Evolutionary conservation across 78 protist species (phyloP).

Genomic region (Tieghemostelium lacteum): DNA sequence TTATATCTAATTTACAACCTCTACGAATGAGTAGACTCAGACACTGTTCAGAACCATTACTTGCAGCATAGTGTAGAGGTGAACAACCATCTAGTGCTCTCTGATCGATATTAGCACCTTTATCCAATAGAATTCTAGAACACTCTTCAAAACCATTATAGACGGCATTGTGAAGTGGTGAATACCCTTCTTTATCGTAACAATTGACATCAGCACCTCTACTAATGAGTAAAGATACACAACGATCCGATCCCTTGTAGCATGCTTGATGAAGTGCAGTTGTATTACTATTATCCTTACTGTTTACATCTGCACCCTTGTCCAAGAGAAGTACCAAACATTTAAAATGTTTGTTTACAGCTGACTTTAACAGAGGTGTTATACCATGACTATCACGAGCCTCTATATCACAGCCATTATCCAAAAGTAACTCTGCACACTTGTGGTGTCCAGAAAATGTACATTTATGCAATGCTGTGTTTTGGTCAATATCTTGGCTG

Average conservation of each 20-base stretch:
- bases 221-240: slow-evolving; percentile 31
- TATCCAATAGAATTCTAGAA: slow-evolving; percentile 63
- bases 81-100: slow-evolving; percentile 69
- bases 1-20: slow-evolving; percentile 65
- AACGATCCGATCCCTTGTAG: slow-evolving; percentile 79
- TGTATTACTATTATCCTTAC: slow-evolving; percentile 45
- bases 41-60: slow-evolving; percentile 56
- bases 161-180: slow-evolving; percentile 83
- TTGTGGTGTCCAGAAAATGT: slow-evolving; percentile 61
- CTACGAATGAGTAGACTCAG: slow-evolving; percentile 46
- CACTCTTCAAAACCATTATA: slow-evolving; percentile 80
- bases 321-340: slow-evolving; percentile 37
- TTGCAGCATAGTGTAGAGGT: slow-evolving; percentile 58
- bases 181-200: slow-evolving; percentile 72
- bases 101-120: slow-evolving; percentile 77
- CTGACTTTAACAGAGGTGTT: slow-evolving; percentile 70
- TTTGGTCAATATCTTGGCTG: slow-evolving; percentile 46
- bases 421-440: slow-evolving; percentile 65
- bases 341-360: slow-evolving; percentile 24
- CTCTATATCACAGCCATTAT: slow-evolving; percentile 31
- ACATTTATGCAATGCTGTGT: slow-evolving; percentile 74
- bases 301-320: slow-evolving; percentile 65
- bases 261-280: slow-evolving; percentile 76
- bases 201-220: slow-evolving; percentile 67
- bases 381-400: slow-evolving; percentile 65